Conservation (phyloP, 73 alveolate species). For the Paramecium bursaria region DNA sequence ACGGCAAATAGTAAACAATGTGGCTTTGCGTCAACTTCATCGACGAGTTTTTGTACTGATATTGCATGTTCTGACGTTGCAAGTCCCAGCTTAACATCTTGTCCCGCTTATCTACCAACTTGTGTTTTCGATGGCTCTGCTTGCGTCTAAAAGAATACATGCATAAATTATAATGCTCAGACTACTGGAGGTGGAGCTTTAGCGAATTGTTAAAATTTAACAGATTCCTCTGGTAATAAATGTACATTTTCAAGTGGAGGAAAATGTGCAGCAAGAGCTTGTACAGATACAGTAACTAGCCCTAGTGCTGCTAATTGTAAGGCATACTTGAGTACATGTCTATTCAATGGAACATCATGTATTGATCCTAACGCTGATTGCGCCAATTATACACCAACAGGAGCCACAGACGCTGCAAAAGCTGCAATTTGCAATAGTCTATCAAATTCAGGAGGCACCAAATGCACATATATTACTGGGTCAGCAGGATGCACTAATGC, state of each 20-base stretch:
- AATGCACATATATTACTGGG: no score
- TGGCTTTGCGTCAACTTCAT: no score
- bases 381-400: conserved; percentile 10
- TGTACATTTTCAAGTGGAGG: no score
- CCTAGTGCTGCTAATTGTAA: conserved; percentile 42
- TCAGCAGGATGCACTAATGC: no score
- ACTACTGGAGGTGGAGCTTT: no score
- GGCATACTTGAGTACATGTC: conserved; percentile 5
- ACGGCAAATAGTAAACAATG: no score
- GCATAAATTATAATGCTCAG: background rate
- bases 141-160: conserved; percentile 1
- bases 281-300: conserved; percentile 14
- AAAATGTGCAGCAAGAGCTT: no score
- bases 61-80: no score
- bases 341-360: conserved; percentile 50
- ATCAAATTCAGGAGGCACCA: no score
- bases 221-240: background rate
- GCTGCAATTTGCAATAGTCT: no score
- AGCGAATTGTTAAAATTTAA: conserved; percentile 3
- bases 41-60: no score
- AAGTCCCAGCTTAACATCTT: background rate
- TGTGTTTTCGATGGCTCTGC: conserved; percentile 32
- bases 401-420: no score
- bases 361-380: conserved; percentile 9
- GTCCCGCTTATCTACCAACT: conserved; percentile 36